Conservation (phyloP, 2,329 filamentous ascomycete species). For the Colletotrichum cordylinicola region DNA sequence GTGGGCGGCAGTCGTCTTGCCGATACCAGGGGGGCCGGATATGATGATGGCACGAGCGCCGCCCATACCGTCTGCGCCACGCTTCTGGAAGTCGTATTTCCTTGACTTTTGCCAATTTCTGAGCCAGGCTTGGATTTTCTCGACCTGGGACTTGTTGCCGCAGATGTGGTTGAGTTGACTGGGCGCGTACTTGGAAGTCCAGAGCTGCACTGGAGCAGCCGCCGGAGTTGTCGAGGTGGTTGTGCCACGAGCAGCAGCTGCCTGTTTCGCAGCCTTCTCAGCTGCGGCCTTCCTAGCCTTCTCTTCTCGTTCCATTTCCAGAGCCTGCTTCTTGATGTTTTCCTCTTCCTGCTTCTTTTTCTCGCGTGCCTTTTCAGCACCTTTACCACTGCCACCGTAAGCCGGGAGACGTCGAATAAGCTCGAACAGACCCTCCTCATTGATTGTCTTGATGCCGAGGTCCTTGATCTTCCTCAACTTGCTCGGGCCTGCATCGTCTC, state of each 20-base stretch:
- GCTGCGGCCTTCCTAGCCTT: slow-evolving; percentile 59
- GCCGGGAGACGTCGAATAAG: slow-evolving; percentile 83
- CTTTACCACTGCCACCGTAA: slow-evolving; percentile 86
- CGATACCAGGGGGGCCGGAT: slow-evolving; percentile 93
- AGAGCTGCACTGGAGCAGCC: slow-evolving; percentile 65
- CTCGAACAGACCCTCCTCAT: slow-evolving; percentile 90
- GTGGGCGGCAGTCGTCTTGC: slow-evolving; percentile 97
- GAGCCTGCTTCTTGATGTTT: slow-evolving; percentile 80
- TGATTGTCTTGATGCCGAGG: slow-evolving; percentile 85
- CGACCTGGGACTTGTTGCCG: slow-evolving; percentile 89
- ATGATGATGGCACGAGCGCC: slow-evolving; percentile 90
- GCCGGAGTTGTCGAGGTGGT: slow-evolving; percentile 43
- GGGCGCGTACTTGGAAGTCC: slow-evolving; percentile 96
- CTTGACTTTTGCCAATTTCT: slow-evolving; percentile 80
- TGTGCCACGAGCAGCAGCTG: slow-evolving; percentile 48
- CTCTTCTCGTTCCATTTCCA: slow-evolving; percentile 86
- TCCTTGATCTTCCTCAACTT: slow-evolving; percentile 88
- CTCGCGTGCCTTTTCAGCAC: slow-evolving; percentile 82
- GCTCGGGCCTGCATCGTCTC: slow-evolving; percentile 88
- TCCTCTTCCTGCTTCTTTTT: slow-evolving; percentile 87
- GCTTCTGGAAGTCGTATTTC: slow-evolving; percentile 81
- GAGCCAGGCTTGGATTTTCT: slow-evolving; percentile 89
- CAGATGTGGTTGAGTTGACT: slow-evolving; percentile 86
- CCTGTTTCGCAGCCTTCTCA: slow-evolving; percentile 59
- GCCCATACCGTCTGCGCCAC: slow-evolving; percentile 85